These are phyloP conservation scores for Kodamaea plutei DNA, from an alignment of 1,139 yeast species.

Conservation along the genomic window DNA sequence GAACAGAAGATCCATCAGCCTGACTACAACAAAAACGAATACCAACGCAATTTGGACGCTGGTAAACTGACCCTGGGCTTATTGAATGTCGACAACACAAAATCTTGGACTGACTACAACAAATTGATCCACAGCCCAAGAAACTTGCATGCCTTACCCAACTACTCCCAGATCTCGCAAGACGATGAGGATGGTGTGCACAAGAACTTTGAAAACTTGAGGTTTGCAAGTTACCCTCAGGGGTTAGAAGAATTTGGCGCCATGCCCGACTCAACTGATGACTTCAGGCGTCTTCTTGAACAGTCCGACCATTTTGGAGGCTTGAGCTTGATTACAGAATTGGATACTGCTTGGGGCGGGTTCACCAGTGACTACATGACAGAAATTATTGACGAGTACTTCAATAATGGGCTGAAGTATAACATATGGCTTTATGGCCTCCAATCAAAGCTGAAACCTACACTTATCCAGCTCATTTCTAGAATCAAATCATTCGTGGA, in stretches of 20 bases:
- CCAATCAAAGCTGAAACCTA: slow-evolving; percentile 3
- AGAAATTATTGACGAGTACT: slow-evolving; percentile 65
- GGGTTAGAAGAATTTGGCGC: slow-evolving; percentile 31
- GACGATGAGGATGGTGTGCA: slow-evolving; percentile 20
- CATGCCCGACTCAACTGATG: slow-evolving; percentile 47
- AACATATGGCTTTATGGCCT: slow-evolving; percentile 41
- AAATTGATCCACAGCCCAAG: slow-evolving; percentile 64
- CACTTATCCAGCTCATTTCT: slow-evolving; percentile 20
- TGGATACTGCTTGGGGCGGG: slow-evolving; percentile 86
- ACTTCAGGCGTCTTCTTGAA: slow-evolving; percentile 65
- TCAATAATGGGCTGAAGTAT: slow-evolving; percentile 51
- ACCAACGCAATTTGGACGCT: slow-evolving; percentile 59
- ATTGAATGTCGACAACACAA: slow-evolving; percentile 41
- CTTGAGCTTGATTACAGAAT: slow-evolving; percentile 59
- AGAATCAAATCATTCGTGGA: slow-evolving; percentile 46
- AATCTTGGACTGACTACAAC: slow-evolving; percentile 81
- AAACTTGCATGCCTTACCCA: slow-evolving; percentile 47
- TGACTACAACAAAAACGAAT: slow-evolving; percentile 39
- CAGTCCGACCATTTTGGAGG: slow-evolving; percentile 74
- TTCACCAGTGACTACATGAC: slow-evolving; percentile 51
- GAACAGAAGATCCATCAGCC: slow-evolving; percentile 9
- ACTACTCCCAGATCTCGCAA: slow-evolving; percentile 48
- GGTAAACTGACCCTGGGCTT: slow-evolving; percentile 13
- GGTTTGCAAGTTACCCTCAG: slow-evolving; percentile 23
- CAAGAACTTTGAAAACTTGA: slow-evolving; percentile 25